Percentiles rank a stretch among this genome's conserved stretches.
These are phyloP conservation scores for Podaxis sp. DNA, from an alignment of 768 basidiomycete species.

Conservation along the genomic window DNA sequence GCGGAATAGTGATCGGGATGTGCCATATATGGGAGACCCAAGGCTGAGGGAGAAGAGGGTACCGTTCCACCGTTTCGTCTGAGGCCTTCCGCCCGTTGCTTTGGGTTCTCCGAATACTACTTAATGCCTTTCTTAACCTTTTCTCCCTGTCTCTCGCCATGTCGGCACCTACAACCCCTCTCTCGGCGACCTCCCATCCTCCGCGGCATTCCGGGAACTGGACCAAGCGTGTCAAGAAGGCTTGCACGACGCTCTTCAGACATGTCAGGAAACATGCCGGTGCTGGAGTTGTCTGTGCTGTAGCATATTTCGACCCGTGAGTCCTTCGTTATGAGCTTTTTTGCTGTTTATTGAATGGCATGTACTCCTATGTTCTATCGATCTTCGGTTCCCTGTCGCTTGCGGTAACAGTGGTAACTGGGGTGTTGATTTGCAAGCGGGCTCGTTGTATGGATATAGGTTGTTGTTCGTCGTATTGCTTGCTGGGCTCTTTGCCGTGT, in stretches of 20 bases:
- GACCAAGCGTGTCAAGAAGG: slow-evolving; percentile 28
- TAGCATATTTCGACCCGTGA: slow-evolving; percentile 88
- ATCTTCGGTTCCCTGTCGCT: background rate
- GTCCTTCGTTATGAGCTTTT: slow-evolving; percentile 27
- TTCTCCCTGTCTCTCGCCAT: slow-evolving; percentile 24
- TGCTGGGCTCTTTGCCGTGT: slow-evolving; percentile 78
- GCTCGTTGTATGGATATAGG: slow-evolving; percentile 81
- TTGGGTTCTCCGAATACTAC: slow-evolving; percentile 38
- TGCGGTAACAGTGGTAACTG: slow-evolving; percentile 66
- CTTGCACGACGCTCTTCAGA: slow-evolving; percentile 34
- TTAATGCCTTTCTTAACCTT: slow-evolving; percentile 19
- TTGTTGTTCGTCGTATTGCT: slow-evolving; percentile 85
- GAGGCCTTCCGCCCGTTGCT: slow-evolving; percentile 33
- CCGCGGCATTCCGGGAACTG: slow-evolving; percentile 8
- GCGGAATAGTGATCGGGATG: slow-evolving; percentile 17
- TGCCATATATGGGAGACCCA: slow-evolving; percentile 20
- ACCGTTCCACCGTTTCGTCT: slow-evolving; percentile 41
- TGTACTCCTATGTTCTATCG: background rate
- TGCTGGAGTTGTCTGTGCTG: slow-evolving; percentile 83
- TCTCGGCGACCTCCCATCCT: slow-evolving; percentile 11
- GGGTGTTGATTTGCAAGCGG: slow-evolving; percentile 89
- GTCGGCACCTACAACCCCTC: slow-evolving; percentile 22
- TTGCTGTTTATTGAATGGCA: slow-evolving; percentile 9
- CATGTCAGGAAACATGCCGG: slow-evolving; percentile 71
- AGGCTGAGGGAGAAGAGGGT: slow-evolving; percentile 26